phyloP scores from a whole-genome alignment of 169 alveolate species.

The Eimeria falciformis region DNA sequence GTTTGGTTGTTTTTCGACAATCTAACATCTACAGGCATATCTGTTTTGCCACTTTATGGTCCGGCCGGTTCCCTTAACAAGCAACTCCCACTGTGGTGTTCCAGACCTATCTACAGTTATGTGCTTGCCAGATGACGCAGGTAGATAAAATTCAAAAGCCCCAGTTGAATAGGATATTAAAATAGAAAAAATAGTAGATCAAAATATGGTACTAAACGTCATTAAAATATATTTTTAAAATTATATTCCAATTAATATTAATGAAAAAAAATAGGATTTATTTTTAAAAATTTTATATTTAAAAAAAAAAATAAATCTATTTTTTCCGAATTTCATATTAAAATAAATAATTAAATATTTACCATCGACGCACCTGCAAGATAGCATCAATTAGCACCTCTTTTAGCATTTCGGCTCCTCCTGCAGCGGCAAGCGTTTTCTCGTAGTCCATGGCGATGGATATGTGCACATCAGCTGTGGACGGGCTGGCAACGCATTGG shows the following conservation, averaged over 20 bases:
- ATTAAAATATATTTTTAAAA: background rate
- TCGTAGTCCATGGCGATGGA: constrained; percentile 68
- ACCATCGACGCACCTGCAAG: constrained; percentile 42
- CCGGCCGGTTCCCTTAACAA: no score
- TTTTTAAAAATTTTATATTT: background rate
- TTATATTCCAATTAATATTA: background rate
- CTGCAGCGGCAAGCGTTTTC: constrained; percentile 50
- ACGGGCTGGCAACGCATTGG: constrained; percentile 73
- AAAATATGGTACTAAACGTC: no score
- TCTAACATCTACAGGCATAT: background rate
- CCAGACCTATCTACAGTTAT: no score
- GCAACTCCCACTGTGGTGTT: no score
- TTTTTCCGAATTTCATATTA: background rate
- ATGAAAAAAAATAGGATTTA: background rate
- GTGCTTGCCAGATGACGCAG: no score
- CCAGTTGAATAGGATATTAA: no score
- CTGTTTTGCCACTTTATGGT: background rate
- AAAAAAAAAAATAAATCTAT: background rate
- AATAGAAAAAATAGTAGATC: background rate
- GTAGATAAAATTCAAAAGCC: no score
- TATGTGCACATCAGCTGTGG: constrained; percentile 54
- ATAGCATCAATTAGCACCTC: constrained; percentile 49
- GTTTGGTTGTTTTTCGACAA: background rate
- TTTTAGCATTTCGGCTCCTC: constrained; percentile 40
- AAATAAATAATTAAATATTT: background rate